Evolutionary conservation across 73 alveolate species (phyloP), one percentile per base, ranked within the genome.

Genomic region (Stentor roeselii): DNA sequence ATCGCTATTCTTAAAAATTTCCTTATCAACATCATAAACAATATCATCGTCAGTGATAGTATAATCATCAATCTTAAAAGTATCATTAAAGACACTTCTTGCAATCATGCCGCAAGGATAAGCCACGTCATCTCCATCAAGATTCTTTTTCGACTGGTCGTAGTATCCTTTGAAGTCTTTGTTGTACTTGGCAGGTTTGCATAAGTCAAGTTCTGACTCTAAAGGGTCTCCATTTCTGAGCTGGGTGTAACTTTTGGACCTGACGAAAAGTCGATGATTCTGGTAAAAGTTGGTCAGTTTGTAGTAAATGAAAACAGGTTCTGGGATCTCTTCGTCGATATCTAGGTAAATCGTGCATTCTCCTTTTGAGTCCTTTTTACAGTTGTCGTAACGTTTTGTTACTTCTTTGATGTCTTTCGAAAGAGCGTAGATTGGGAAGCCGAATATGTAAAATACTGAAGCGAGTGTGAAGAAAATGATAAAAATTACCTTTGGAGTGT

Each of bases 81-180:
- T 84, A 86, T 94, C 98, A 80, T 84, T 92, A 80, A 94, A 94
- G 60, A 90, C 83, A 41, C 94, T 83, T 88, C 88, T 92, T 0
- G 98, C 98, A 3, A 94, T 91, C 82, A 94, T 86, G 14, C 98
- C 98, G 83, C 98, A 94, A 3, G 98, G 98, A 59, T 80, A 80
- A 11, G 98, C 98, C 2, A 92, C 91, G 1, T 82, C 95, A 61
- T 86, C 84, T 59, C 88, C 42, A 78, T 77, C 88, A 3, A 87
- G 83, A 14, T 76, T 42, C 39, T 83, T 83, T 50, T 50, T 50
- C 6, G 30, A 11, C 21, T 50, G 30, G 21, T 50, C 21, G 21
- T 50, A 50, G 21, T 50, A 50, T 50, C 67, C 67, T 50, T 11
- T 50, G 21, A 50, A 50, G 21, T 50, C 67, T 50, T 50, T 50